Evolutionary conservation across 495 filamentous ascomycete species (phyloP), one percentile per base, ranked within the genome.

Genomic region (Tuber microsphaerosporum): DNA sequence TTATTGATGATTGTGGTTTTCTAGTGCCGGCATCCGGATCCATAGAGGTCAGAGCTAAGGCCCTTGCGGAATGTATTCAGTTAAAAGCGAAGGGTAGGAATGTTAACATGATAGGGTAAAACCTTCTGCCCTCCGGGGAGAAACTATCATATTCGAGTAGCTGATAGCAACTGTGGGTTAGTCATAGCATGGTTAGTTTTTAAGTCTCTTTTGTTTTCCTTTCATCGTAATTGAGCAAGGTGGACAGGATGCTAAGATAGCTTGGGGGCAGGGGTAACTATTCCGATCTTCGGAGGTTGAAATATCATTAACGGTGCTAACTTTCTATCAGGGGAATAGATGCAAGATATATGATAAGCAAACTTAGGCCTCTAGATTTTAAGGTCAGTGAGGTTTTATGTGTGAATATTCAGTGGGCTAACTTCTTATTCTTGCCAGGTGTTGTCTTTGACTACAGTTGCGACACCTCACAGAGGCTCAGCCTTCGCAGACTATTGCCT

Each of bases 341-440:
- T 84, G 90, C 93, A 19, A 88, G 94, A 81, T 96, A 96, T 83
- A 97, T 97, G 93, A 92, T 97, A 77, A 94, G 92, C 72, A 87
- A 86, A 68, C 86, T 97, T 20, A 88, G 88, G 72, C 94, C 92
- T 9, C 85, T 87, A 7, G 87, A 90, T 45, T 91, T 95, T 70
- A 88, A 90, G 43, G 86, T 87, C 76, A 79, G 46, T 70, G 46
- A 45, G 19, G 12, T 20, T 45, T 19, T 43, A 42, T 16, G 61
- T 68, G 51, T n/a, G 44, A 37, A 46, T 45, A 69, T 45, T 68
- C 48, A 71, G 31, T 78, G n/a, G 39, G 12, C n/a, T 48, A 73
- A 45, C 37, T 34, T 10, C 22, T 44, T 22, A 72, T 69, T 19
- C 20, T 71, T 76, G 82, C 42, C 41, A 83, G 75, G 90, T 93